Conservation (phyloP, 345 rosid species). For the Turritis glabra region DNA sequence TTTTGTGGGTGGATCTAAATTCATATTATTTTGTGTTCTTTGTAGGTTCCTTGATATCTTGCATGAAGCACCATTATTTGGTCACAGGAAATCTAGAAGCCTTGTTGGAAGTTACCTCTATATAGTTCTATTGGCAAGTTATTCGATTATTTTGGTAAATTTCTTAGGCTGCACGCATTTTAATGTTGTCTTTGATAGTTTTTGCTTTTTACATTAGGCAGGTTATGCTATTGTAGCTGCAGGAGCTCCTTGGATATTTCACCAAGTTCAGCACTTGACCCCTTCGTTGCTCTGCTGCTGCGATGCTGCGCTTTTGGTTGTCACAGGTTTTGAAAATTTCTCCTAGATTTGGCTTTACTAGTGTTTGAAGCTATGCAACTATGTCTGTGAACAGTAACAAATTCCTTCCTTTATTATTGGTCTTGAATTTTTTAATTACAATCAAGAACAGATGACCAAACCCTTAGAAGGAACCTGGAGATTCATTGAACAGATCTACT, state of each 20-base stretch:
- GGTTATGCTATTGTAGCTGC: conserved; percentile 78
- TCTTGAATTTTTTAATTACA: background rate
- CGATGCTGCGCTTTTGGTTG: conserved; percentile 62
- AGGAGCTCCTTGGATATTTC: conserved; percentile 71
- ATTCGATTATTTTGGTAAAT: background rate
- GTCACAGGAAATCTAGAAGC: conserved; percentile 82
- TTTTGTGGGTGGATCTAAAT: background rate
- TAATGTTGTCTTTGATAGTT: conserved; percentile 20
- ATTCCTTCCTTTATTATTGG: background rate
- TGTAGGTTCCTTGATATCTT: conserved; percentile 85
- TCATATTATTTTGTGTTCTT: conserved; percentile 4
- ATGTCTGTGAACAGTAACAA: background rate
- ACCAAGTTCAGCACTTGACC: conserved; percentile 39
- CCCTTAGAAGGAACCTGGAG: background rate
- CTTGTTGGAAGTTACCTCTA: conserved; percentile 71
- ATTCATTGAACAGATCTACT: background rate
- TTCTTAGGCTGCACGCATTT: background rate
- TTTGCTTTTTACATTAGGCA: conserved; percentile 46
- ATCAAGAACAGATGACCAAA: background rate
- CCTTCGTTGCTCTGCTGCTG: conserved; percentile 77
- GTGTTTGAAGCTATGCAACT: background rate
- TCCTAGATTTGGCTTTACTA: background rate
- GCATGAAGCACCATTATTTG: conserved; percentile 92
- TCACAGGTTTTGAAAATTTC: conserved; percentile 54
- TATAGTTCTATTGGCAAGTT: conserved; percentile 71